phyloP scores from a whole-genome alignment of 1,284 basidiomycete genomes.

The Chondrostereum purpureum region DNA sequence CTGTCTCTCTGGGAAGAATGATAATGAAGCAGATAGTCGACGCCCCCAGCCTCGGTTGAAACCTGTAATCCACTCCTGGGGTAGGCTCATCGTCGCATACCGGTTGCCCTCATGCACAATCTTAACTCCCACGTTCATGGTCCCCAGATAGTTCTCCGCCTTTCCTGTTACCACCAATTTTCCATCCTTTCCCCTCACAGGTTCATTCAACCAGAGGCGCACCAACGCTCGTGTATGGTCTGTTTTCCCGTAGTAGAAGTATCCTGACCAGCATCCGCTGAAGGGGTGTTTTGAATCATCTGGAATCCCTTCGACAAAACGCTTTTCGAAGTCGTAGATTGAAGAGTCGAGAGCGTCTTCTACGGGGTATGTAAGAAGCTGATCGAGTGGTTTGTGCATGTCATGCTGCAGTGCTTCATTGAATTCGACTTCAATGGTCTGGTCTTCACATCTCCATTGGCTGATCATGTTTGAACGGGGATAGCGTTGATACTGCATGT shows the following conservation, averaged over 20 bases:
- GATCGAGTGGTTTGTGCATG: not conserved
- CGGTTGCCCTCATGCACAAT: not conserved
- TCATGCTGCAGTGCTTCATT: slow-evolving; percentile 1
- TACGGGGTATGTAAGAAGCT: slow-evolving; percentile 6
- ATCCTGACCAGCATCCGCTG: slow-evolving; percentile 8
- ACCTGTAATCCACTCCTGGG: slow-evolving; percentile 7
- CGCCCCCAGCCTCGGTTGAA: slow-evolving; percentile 9
- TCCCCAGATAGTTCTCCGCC: slow-evolving; percentile 7
- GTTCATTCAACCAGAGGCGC: slow-evolving; percentile 3
- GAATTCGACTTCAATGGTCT: not conserved
- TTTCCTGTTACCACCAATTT: slow-evolving; percentile 1
- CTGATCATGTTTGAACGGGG: slow-evolving; percentile 2
- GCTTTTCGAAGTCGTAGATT: slow-evolving; percentile 4
- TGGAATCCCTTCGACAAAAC: not conserved
- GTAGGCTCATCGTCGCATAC: not conserved
- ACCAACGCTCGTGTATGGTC: slow-evolving; percentile 2
- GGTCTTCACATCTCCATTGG: not conserved
- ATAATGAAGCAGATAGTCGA: slow-evolving; percentile 7
- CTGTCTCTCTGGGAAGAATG: slow-evolving; percentile 3
- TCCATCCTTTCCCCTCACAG: no score
- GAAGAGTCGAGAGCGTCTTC: slow-evolving; percentile 4
- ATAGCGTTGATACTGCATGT: not conserved
- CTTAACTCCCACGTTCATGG: no score
- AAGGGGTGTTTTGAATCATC: not conserved
- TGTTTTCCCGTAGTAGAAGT: not conserved